phyloP scores from a whole-genome alignment of 164 flowering plant genomes.

The Piper betle region DNA sequence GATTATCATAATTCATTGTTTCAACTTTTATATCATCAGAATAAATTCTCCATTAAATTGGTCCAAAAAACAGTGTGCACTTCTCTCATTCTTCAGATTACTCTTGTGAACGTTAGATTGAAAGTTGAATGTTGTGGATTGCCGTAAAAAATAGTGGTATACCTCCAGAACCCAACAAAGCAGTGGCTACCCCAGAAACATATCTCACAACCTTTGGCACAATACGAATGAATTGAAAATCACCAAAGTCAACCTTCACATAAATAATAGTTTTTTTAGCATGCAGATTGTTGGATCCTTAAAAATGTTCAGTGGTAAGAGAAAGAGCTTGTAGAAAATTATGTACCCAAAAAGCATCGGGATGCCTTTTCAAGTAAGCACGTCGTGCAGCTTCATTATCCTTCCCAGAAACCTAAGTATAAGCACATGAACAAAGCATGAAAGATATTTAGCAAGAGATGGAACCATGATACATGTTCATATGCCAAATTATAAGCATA shows the following conservation, averaged over 20 bases:
- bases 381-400: slow-evolving; percentile 44
- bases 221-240: slow-evolving; percentile 80
- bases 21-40: background rate
- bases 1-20: background rate
- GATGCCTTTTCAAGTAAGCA: slow-evolving; percentile 71
- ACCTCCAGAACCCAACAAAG: slow-evolving; percentile 92
- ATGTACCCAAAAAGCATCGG: slow-evolving; percentile 78
- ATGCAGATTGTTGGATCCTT: background rate
- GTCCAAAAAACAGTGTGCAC: too few species aligned
- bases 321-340: background rate
- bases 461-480: background rate
- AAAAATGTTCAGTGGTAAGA: background rate
- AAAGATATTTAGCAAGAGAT: background rate
- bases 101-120: background rate
- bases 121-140: background rate
- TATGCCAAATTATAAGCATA: too few species aligned
- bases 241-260: slow-evolving; percentile 90
- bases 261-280: slow-evolving; percentile 3
- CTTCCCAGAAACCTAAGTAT: slow-evolving; percentile 46
- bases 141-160: background rate
- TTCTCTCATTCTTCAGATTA: background rate
- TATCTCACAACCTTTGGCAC: slow-evolving; percentile 72
- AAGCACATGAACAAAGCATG: background rate
- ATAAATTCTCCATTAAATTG: background rate
- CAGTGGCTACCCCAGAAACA: slow-evolving; percentile 92